These are phyloP conservation scores for Juncus effusus DNA, from an alignment of 176 grass and related monocot species.

Conservation along the genomic window DNA sequence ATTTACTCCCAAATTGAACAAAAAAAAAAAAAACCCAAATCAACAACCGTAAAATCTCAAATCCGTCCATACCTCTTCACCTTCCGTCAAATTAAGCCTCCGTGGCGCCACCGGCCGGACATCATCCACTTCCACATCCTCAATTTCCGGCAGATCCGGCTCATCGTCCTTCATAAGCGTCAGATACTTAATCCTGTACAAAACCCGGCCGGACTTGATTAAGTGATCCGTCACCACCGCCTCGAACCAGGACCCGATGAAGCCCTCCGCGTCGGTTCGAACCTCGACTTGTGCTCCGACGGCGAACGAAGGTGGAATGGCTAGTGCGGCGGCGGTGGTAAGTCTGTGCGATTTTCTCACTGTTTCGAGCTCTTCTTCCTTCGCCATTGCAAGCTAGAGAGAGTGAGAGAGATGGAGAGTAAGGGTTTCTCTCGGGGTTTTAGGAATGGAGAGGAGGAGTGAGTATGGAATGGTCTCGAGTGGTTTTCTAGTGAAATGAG, in stretches of 20 bases:
- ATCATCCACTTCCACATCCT: neutral
- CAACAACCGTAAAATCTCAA: too few relatives aligned
- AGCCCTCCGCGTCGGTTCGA: neutral
- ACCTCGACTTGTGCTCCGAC: constrained; percentile 13
- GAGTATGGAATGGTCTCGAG: too few relatives aligned
- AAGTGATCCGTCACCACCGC: neutral
- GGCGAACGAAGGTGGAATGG: neutral
- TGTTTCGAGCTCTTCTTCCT: too few relatives aligned
- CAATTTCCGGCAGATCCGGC: neutral
- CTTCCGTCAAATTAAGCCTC: neutral
- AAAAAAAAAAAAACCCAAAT: too few relatives aligned
- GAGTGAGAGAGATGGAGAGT: too few relatives aligned
- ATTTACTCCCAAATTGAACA: too few relatives aligned
- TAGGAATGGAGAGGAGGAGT: too few relatives aligned
- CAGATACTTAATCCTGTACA: constrained; percentile 10
- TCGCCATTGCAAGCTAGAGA: too few relatives aligned
- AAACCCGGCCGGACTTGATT: neutral
- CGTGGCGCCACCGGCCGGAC: constrained; percentile 7
- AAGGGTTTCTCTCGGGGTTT: too few relatives aligned
- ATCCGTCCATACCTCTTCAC: constrained; percentile 3
- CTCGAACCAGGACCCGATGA: constrained; percentile 12
- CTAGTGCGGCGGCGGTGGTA: too few relatives aligned
- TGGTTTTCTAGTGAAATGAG: too few relatives aligned
- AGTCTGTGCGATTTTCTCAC: too few relatives aligned
- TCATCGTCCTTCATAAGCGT: neutral